Base-by-base conservation (phyloP, 257 asterid genomes). In the Solanum stenotomum region DNA sequence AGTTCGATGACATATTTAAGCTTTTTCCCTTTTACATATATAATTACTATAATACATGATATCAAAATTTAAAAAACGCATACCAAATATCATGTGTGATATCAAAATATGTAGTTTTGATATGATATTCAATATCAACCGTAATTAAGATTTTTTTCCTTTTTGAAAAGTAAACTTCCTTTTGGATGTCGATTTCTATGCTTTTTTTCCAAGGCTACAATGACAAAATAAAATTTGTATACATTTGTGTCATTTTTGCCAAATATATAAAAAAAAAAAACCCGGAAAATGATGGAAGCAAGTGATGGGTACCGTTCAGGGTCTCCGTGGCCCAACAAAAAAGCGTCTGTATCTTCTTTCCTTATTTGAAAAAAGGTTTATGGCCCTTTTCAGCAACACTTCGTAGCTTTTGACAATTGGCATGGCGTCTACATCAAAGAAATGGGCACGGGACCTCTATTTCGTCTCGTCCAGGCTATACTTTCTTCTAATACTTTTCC, bases 401-500 rank as follows among this genome's bases (percentile, higher is more conserved):
- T 89, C 1, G 15, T 22, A 75, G 52, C 33, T 35, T 82, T 44
- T 34, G 79, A 44, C 81, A 85, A 85, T 61, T 44, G 87, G 65
- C 89, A 94, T 92, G 95, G 91, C 90, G 63, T 92, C 91, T 25
- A 88, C 94, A 34, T 93, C 94, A 63, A 92, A 91, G 91, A 92
- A 90, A 91, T 89, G 90, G 92, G 95, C 96, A 68, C 87, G 52
- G 15, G 87, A 35, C 52, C 86, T 93, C 85, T 92, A 94, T 52
- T 89, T 85, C 9, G 23, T 81, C n/a, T 94, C 98, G 22, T 88
- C 92, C n/a, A 90, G 42, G 31, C 12, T 94, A 42, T 94, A 87
- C 91, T 94, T 95, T 87, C 74, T 90, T 89, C 63, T 94, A 33
- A 92, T 95, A 35, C 90, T 95, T 15, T 75, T 90, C n/a, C 95